Base-by-base conservation (phyloP, 148 eudicot genomes). In the Rhododendron mucronatum region DNA sequence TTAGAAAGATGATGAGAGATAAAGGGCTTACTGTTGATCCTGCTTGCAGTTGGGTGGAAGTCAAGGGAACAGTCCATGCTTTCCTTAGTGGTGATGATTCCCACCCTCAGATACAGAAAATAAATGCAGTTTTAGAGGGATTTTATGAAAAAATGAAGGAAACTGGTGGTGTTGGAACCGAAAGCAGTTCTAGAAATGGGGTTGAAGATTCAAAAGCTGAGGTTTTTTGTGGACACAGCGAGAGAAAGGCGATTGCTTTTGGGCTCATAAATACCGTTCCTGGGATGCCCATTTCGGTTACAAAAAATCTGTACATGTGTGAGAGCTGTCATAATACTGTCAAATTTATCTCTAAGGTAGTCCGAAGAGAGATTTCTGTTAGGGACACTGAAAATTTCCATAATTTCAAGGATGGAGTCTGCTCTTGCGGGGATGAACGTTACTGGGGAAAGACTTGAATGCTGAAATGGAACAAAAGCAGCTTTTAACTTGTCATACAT, bases 11-110 rank as follows among this genome's bases (percentile, higher is more conserved):
- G 45, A 95, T 96, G 99, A 92, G 63, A 82, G 97, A 95, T 63
- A 91, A 88, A 89, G 97, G 97, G 53, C 63, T 96, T 16, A 90
- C 90, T 48, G 89, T 93, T 78, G 99, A 96, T 89, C 96, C 99
- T 45, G 96, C 95, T 2, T 96, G 99, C 88, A 96, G 99, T 86
- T 95, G 99, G 99, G 89, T 96, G 73, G 99, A 96, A 91, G 95
- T 95, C 47, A 96, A 95, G 86, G 99, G 99, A 78, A 92, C 87
- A 79, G 93, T 96, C 75, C 96, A 96, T 78, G 99, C 99, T 47
- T 96, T 96, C 86, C 97, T 96, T 82, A 95, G 90, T 63, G 96
- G 93, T 30, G 99, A 96, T 75, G 92, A 93, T 75, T 92, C 85
- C 53, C 98, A 96, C 88, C 96, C 99, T 74, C 96, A 92, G 63